Percentiles rank a stretch among this genome's conserved stretches.
These are phyloP conservation scores for Barnettozyma populi DNA, from an alignment of 805 yeast species.

Conservation along the genomic window DNA sequence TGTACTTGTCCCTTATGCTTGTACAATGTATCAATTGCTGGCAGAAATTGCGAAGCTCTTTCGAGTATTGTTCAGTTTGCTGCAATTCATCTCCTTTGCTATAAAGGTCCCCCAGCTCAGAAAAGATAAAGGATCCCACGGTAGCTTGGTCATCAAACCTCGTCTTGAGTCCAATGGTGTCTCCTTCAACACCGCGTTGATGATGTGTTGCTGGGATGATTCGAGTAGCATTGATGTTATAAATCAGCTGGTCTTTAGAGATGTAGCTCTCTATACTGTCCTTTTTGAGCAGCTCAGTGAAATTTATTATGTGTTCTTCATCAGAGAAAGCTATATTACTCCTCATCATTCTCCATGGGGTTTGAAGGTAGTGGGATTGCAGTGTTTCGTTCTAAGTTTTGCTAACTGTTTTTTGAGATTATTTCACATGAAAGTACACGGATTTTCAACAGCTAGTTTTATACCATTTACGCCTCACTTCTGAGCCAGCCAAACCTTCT, in stretches of 20 bases:
- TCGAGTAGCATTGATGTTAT: conserved; percentile 7
- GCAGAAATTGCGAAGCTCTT: conserved; percentile 11
- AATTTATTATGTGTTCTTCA: neutral
- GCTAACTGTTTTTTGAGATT: neutral
- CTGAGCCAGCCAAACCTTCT: no score
- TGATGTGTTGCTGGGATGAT: conserved; percentile 15
- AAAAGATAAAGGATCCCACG: conserved; percentile 13
- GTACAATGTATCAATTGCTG: conserved; percentile 23
- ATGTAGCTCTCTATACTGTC: conserved; percentile 3
- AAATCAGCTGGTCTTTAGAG: conserved; percentile 5
- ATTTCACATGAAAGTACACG: neutral
- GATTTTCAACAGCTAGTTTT: no score
- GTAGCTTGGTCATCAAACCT: conserved; percentile 23
- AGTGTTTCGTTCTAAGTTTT: no score
- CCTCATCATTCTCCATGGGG: neutral
- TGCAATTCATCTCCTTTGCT: conserved; percentile 4
- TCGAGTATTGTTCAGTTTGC: conserved; percentile 11
- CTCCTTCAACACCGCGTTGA: conserved; percentile 18
- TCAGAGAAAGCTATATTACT: conserved; percentile 2
- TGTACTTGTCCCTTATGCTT: conserved; percentile 61
- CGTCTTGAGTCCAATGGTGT: conserved; percentile 18
- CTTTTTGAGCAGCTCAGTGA: conserved; percentile 1
- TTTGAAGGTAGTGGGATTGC: neutral
- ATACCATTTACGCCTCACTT: no score
- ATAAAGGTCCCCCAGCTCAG: conserved; percentile 7